These are phyloP conservation scores for Ustilago cynodontis DNA, from an alignment of 1,284 basidiomycete species.

Conservation along the genomic window DNA sequence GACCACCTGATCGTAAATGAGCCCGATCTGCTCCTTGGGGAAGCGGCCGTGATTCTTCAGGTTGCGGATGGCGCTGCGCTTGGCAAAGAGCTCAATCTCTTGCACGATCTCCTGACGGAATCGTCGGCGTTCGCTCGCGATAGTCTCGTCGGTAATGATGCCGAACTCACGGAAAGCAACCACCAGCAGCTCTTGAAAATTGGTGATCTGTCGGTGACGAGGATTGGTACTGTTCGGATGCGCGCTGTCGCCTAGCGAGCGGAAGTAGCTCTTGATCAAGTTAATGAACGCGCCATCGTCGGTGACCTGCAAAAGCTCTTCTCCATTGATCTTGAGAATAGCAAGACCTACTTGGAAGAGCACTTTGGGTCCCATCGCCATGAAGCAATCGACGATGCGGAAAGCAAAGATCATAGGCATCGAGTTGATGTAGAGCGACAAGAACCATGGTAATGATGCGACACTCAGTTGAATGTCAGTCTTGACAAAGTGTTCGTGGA, in stretches of 20 bases:
- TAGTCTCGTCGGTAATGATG: constrained; percentile 93
- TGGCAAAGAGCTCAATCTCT: constrained; percentile 94
- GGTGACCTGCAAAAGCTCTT: constrained; percentile 90
- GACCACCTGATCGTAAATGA: constrained; percentile 69
- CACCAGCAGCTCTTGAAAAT: constrained; percentile 89
- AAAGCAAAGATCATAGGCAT: constrained; percentile 99
- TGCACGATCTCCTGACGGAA: constrained; percentile 92
- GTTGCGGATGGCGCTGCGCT: constrained; percentile 92
- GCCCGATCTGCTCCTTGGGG: constrained; percentile 81
- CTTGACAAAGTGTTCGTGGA: constrained; percentile 89
- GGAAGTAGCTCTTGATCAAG: constrained; percentile 80
- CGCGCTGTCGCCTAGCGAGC: constrained; percentile 91
- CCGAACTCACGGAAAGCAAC: constrained; percentile 83
- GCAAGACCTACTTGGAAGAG: constrained; percentile 95
- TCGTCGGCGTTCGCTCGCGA: constrained; percentile 84
- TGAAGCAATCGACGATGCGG: constrained; percentile 97
- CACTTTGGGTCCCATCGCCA: constrained; percentile 98
- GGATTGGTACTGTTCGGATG: constrained; percentile 90
- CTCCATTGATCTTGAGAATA: constrained; percentile 97
- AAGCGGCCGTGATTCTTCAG: constrained; percentile 85
- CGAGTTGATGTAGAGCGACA: constrained; percentile 90
- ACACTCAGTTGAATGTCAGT: constrained; percentile 98
- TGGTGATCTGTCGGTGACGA: constrained; percentile 91
- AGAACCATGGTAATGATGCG: constrained; percentile 97
- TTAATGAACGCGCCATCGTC: constrained; percentile 97